Evolutionary conservation across 2,329 filamentous ascomycete species (phyloP), one percentile per base, ranked within the genome.

Genomic region (Paracoccidioides lutzii): DNA sequence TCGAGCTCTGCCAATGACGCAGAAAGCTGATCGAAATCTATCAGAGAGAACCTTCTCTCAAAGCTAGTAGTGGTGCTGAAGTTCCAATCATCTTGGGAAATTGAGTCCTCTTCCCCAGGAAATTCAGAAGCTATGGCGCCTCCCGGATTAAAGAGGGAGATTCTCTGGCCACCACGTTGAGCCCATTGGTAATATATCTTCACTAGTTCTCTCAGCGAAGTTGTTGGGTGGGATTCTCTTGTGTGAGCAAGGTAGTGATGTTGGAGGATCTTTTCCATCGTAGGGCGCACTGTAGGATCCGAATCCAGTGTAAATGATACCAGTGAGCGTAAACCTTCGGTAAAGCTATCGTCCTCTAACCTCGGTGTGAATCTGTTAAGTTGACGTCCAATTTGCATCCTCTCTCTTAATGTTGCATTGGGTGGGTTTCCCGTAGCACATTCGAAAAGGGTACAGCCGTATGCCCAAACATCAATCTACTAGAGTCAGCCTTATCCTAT

Each of bases 21-120:
- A 12, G 69, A 67, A 41, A 77, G 66, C 57, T 76, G 69, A 59
- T 76, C 69, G 7, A 74, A 59, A 58, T 73, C 68, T 49, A 77
- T 71, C 44, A 75, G 70, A 2, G 75, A 76, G 51, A 76, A 75
- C 38, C 75, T 65, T 55, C 73, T 71, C 59, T 83, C 78, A 60
- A 83, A 83, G 12, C 79, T 77, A 59, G 80, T 79, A 2, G 80
- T 82, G 4, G 80, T 82, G 61, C 80, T 83, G 64, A 84, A 84
- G 56, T 81, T 83, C 81, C 81, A 84, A 59, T 81, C 79, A 43
- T 80, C 77, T 3, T 42, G 48, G n/a, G 75, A 72, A 0, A 72
- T 65, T 5, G 70, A 64, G 3, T 76, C 71, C 32, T 73, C 69
- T 10, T 63, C 61, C 40, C 64, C 62, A 33, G 76, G 74, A 35